Conservation (phyloP, 345 rosid genomes). For the Camelina neglecta region DNA sequence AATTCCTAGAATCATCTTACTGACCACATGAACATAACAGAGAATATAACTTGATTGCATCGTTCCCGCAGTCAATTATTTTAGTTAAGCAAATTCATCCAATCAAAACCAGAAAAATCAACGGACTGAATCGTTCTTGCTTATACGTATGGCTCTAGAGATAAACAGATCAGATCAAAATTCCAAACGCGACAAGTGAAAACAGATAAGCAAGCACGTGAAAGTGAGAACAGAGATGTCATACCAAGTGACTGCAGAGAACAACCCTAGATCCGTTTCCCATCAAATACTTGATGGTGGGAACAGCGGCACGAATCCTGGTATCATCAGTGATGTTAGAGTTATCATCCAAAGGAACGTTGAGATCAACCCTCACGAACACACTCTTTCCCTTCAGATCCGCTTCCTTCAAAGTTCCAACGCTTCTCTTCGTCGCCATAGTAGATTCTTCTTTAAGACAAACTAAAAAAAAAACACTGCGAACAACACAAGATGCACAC, state of each 20-base stretch:
- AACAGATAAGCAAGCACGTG: neutral
- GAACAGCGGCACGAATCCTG: slow-evolving; percentile 88
- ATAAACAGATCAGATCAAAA: slow-evolving; percentile 18
- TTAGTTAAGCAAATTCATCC: neutral
- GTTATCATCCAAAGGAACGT: slow-evolving; percentile 92
- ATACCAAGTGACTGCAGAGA: slow-evolving; percentile 95
- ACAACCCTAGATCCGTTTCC: slow-evolving; percentile 88
- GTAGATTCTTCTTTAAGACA: slow-evolving; percentile 48
- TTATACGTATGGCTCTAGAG: neutral
- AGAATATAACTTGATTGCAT: neutral
- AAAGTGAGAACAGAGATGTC: neutral
- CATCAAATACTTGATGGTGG: slow-evolving; percentile 96
- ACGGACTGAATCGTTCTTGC: no score
- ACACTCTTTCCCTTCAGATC: slow-evolving; percentile 97
- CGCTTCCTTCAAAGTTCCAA: slow-evolving; percentile 69
- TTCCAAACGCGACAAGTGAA: neutral
- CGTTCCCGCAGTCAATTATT: neutral
- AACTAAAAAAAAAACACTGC: neutral
- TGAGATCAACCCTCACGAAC: slow-evolving; percentile 90
- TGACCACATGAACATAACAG: no score
- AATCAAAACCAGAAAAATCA: neutral
- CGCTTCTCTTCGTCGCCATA: slow-evolving; percentile 93
- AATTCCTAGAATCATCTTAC: neutral
- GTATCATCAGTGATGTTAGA: slow-evolving; percentile 96
- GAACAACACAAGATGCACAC: no score